A percentile compares a stretch with the other conserved stretches of the same genome.
Evolutionary conservation across 352 stramenopile genomes (phyloP).

Genomic region (Phytophthora tentaculata): DNA sequence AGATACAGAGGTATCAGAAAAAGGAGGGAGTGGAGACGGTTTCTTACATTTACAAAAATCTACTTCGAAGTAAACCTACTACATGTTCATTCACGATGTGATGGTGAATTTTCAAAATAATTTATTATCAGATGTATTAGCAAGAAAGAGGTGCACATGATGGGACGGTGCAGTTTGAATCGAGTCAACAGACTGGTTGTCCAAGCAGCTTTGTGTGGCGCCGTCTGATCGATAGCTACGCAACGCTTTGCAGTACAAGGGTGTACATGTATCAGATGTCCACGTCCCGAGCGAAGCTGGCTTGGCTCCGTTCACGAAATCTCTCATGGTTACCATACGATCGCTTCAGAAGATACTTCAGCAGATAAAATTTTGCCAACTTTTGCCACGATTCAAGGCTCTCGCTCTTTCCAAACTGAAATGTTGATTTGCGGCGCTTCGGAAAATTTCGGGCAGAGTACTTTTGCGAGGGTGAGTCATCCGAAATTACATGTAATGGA

Average conservation of each 20-base stretch:
- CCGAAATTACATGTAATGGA: no score
- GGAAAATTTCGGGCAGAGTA: constrained; percentile 2
- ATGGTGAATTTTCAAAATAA: not conserved
- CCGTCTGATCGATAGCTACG: constrained; percentile 7
- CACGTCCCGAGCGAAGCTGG: not conserved
- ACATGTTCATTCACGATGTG: not conserved
- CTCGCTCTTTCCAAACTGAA: constrained; percentile 27
- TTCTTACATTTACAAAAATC: not conserved
- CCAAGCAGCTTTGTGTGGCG: constrained; percentile 6
- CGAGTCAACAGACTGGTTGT: constrained; percentile 14
- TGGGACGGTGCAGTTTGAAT: constrained; percentile 8
- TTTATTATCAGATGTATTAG: not conserved
- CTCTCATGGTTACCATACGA: not conserved
- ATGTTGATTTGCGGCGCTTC: constrained; percentile 19
- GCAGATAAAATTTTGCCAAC: constrained; percentile 25
- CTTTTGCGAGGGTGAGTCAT: constrained; percentile 8
- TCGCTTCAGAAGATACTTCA: constrained; percentile 18
- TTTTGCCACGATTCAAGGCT: not conserved
- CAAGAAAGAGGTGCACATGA: not conserved
- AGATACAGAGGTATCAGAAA: constrained; percentile 4
- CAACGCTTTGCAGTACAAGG: constrained; percentile 3
- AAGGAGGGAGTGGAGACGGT: not conserved
- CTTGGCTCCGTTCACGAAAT: constrained; percentile 5
- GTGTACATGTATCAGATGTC: constrained; percentile 32
- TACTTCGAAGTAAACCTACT: no score